Evolutionary conservation across 495 filamentous ascomycete genomes (phyloP).

Genomic region (Podospora fimiseda): DNA sequence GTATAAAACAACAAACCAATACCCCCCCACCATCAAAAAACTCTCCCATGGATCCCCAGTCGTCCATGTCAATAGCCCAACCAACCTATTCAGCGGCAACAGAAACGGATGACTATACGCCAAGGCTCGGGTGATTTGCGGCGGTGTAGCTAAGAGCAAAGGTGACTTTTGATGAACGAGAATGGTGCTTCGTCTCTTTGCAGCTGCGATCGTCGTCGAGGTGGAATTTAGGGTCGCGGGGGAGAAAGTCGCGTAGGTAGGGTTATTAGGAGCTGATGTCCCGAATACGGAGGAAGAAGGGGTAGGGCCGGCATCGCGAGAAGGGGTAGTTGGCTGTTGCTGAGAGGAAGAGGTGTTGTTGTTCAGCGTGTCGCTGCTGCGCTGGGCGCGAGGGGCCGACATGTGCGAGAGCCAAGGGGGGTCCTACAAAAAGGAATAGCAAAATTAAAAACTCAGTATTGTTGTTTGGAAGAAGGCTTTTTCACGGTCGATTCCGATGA

Average conservation of each 20-base stretch:
- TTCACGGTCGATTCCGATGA: neutral
- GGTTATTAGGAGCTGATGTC: conserved; percentile 20
- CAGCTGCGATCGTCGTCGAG: conserved; percentile 52
- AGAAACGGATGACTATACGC: conserved; percentile 94
- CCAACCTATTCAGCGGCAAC: conserved; percentile 72
- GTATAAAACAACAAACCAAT: conserved; percentile 82
- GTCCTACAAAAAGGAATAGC: conserved; percentile 24
- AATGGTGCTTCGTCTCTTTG: conserved; percentile 77
- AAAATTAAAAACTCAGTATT: neutral
- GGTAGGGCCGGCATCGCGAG: conserved; percentile 21
- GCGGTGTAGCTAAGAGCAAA: conserved; percentile 85
- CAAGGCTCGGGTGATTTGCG: conserved; percentile 83
- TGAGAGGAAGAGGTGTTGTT: too few relatives aligned
- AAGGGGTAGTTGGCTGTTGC: too few relatives aligned
- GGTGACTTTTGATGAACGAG: conserved; percentile 96
- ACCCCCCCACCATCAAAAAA: conserved; percentile 76
- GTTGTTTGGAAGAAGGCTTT: conserved; percentile 1
- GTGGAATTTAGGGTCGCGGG: conserved; percentile 64
- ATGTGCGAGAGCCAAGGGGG: conserved; percentile 46
- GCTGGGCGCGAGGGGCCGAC: conserved; percentile 36
- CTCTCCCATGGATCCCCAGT: conserved; percentile 92
- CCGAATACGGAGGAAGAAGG: conserved; percentile 14
- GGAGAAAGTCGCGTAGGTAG: conserved; percentile 56
- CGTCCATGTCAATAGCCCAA: conserved; percentile 86
- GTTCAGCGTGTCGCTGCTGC: conserved; percentile 31